Base-by-base conservation (phyloP, 2,329 filamentous ascomycete species). In the Monosporascus sp. region DNA sequence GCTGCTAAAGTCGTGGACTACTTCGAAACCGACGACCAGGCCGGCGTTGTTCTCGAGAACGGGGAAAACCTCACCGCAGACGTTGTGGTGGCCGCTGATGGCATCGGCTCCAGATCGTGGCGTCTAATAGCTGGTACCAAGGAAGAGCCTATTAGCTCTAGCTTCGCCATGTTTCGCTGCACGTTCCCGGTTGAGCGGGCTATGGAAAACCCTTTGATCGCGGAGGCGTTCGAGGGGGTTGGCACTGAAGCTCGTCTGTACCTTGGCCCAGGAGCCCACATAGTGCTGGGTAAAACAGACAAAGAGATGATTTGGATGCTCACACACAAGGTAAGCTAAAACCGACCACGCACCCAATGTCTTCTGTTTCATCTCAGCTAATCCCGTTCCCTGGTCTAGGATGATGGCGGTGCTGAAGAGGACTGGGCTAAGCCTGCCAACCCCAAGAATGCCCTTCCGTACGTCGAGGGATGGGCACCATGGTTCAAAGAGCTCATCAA, bases 71-170 rank as follows among this genome's bases (percentile, higher is more conserved):
- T 64, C 6, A 60, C 61, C 2, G 65, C 65, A 20, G 66, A 69
- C 26, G 53, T 69, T 8, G 56, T 70, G 2, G 56, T 70, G 41
- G 65, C 67, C 7, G 65, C 66, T 3, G 68, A 69, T 48, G 67
- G 66, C 8, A 59, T 69, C 31, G 64, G 66, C 26, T 59, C 61
- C 16, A 62, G 59, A 34, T 62, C 57, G 37, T 58, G 60, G 53
- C 54, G 41, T 44, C 52, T 55, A 4, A 37, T 55, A 7, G 51
- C 49, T 20, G 52, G 53, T 11, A 22, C 17, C 2, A 48, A 47
- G 11, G 36, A 54, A 7, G 49, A 50, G 22, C 48, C 54, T n/a
- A 52, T 52, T 31, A 20, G 9, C 43, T 54, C 34, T 34, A 51
- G 53, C 37, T 54, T 49, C 34, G 51, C 49, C 2, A 51, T 56